A percentile compares a stretch with the other conserved stretches of the same genome.
These are phyloP conservation scores for Silybum marianum DNA, from an alignment of 129 eudicot genomes.

Conservation along the genomic window DNA sequence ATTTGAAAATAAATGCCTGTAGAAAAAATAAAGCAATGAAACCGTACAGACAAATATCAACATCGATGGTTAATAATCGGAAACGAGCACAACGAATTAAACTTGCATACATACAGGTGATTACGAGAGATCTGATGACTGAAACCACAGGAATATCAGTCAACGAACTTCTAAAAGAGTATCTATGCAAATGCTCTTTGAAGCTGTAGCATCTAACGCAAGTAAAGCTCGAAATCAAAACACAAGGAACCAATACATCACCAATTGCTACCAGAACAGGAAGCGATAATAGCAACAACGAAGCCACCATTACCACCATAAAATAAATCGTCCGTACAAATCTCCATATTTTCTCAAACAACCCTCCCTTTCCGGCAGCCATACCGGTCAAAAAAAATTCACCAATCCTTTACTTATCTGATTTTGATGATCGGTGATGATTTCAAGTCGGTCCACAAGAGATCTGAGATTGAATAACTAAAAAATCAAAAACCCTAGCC, in stretches of 20 bases:
- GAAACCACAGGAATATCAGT: slow-evolving; percentile 88
- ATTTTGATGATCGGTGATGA: slow-evolving; percentile 4
- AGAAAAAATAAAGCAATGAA: background rate
- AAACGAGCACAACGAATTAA: slow-evolving; percentile 1
- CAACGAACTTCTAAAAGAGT: slow-evolving; percentile 77
- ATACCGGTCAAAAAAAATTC: background rate
- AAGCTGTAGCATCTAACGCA: slow-evolving; percentile 73
- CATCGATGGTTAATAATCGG: background rate
- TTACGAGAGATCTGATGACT: slow-evolving; percentile 80
- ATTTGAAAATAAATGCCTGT: background rate
- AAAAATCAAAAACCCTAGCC: slow-evolving; percentile 42
- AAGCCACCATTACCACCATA: slow-evolving; percentile 83
- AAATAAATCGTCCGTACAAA: slow-evolving; percentile 63
- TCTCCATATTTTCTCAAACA: slow-evolving; percentile 68
- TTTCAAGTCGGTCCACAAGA: slow-evolving; percentile 33
- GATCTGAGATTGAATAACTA: slow-evolving; percentile 39
- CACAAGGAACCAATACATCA: slow-evolving; percentile 69
- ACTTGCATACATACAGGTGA: slow-evolving; percentile 62
- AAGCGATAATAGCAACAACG: slow-evolving; percentile 61
- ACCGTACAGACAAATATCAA: background rate
- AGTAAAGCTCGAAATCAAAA: slow-evolving; percentile 74
- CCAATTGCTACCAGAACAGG: slow-evolving; percentile 77
- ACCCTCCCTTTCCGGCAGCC: slow-evolving; percentile 50
- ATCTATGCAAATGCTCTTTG: slow-evolving; percentile 65
- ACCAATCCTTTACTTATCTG: background rate